Evolutionary conservation across 768 basidiomycete species (phyloP), one percentile per base, ranked within the genome.

Genomic region (Calocybe gangraenosa): DNA sequence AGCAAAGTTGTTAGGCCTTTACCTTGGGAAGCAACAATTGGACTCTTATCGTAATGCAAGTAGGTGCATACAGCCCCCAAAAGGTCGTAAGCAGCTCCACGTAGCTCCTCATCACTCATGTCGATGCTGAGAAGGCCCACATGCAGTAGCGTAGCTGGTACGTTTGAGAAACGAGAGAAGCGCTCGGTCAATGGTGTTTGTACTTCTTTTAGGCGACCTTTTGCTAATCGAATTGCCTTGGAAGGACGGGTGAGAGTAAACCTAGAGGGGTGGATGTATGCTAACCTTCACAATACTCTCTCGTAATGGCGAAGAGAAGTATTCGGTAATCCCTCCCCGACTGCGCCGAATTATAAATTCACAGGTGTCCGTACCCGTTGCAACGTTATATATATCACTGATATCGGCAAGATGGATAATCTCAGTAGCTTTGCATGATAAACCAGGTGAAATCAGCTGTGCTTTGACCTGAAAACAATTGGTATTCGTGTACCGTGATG

Each of bases 141-240:
- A 54, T 93, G 92, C n/a, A 95, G 69, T 37, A 96, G 65, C 0
- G 88, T 86, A 0, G 91, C 87, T 6, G 89, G 84, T 15, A 92
- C 83, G 55, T 92, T 93, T 2, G 84, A 87, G 48, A 90, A 83
- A 42, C 87, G 75, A 6, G 86, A 79, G 51, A 84, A 82, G 7
- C 88, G 73, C 48, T 87, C 87, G 3, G 76, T 64, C 6, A 78
- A 65, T 1, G 74, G 63, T 21, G 68, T 59, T 28, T 75, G 76
- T 6, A 65, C 69, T 33, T 81, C 79, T 48, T 79, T 81, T 55
- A 87, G 68, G 19, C 75, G 75, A 17, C 78, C 79, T 59, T 92
- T 92, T 1, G 88, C 83, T n/a, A 73, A 69, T 30, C 89, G 78
- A 48, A 92, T 82, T 2, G 78, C 65, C 90, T 92, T 37, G 22